phyloP scores from a whole-genome alignment of 139 green algal genomes.

The Coelastrella sp. region DNA sequence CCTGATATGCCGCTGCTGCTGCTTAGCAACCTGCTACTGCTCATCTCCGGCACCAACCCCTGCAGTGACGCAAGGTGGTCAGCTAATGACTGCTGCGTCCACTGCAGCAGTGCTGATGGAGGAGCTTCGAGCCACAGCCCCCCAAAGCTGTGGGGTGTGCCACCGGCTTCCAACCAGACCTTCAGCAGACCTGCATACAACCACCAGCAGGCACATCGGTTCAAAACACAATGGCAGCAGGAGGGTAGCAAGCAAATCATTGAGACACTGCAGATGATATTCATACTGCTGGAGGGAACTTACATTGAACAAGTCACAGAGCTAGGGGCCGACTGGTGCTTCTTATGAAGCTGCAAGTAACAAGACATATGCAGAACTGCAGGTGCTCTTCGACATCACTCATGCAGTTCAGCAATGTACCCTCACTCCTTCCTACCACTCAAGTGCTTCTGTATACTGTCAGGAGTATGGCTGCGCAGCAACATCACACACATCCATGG shows the following conservation, averaged over 20 bases:
- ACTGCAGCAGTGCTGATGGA: not conserved
- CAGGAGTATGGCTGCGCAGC: not conserved
- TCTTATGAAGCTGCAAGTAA: no score
- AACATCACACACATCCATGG: not conserved
- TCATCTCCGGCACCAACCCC: not conserved
- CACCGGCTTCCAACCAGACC: not conserved
- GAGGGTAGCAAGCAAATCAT: no score
- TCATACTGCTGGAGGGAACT: no score
- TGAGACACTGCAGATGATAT: no score
- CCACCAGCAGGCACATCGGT: not conserved
- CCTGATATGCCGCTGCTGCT: not conserved
- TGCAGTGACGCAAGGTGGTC: not conserved
- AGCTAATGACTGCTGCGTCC: not conserved
- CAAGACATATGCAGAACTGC: not conserved
- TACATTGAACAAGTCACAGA: no score
- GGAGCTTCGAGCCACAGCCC: not conserved
- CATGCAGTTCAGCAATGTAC: not conserved
- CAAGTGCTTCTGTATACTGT: not conserved
- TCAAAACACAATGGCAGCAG: not conserved
- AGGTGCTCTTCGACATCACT: not conserved
- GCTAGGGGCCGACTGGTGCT: no score
- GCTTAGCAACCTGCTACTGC: not conserved
- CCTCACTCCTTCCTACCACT: not conserved
- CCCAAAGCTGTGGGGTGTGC: not conserved
- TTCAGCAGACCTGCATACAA: not conserved